Evolutionary conservation across 2,329 filamentous ascomycete species (phyloP).

Genomic region (Aspergillus sp.): DNA sequence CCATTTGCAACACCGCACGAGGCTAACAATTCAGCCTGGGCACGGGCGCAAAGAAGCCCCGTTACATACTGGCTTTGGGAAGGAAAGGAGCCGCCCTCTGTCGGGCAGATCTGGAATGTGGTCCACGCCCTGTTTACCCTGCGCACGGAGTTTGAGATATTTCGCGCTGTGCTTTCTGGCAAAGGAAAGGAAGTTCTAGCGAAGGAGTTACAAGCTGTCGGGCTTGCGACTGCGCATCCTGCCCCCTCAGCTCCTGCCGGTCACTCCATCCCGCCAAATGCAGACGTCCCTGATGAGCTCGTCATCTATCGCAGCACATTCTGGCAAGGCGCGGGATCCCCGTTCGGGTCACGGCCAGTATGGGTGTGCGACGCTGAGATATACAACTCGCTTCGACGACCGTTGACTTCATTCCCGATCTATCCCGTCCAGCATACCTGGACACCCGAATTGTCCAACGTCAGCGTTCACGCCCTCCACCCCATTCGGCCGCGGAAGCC

Average conservation of each 20-base stretch:
- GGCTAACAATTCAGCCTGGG: constrained; percentile 40
- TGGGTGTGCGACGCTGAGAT: constrained; percentile 54
- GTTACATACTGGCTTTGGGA: constrained; percentile 34
- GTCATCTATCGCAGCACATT: constrained; percentile 57
- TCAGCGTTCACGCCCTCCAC: constrained; percentile 62
- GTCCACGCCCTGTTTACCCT: constrained; percentile 37
- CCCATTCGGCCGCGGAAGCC: constrained; percentile 72
- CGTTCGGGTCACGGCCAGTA: constrained; percentile 61
- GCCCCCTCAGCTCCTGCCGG: constrained; percentile 39
- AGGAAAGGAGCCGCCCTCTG: constrained; percentile 25
- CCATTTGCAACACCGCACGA: constrained; percentile 20
- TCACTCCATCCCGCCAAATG: constrained; percentile 28
- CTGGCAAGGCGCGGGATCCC: constrained; percentile 69
- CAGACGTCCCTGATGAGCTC: constrained; percentile 42
- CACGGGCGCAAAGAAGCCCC: constrained; percentile 30
- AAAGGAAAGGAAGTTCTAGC: constrained; percentile 24
- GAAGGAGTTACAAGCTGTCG: constrained; percentile 33
- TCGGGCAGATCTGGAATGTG: constrained; percentile 39
- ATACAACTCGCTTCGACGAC: constrained; percentile 22
- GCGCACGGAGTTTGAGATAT: constrained; percentile 31
- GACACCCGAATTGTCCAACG: constrained; percentile 48
- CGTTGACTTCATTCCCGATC: constrained; percentile 27
- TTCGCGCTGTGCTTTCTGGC: constrained; percentile 34
- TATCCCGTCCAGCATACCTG: constrained; percentile 40
- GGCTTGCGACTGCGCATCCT: constrained; percentile 49